phyloP scores from a whole-genome alignment of 352 stramenopile species.

The Thalassiosira livingstoniorum region DNA sequence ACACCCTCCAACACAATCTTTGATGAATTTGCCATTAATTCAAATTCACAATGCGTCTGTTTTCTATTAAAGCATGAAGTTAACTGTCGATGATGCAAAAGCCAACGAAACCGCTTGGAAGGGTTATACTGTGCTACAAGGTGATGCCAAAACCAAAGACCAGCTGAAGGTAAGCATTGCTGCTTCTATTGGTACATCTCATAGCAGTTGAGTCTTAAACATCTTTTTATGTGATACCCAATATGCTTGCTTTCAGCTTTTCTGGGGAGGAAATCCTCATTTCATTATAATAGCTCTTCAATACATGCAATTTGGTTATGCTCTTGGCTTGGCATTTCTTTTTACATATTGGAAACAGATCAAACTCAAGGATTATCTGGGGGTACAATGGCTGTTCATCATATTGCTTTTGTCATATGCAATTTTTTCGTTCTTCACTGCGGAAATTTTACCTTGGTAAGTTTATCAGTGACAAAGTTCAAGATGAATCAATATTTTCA shows the following conservation, averaged over 20 bases:
- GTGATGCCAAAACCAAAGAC: constrained; percentile 33
- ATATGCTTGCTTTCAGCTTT: constrained; percentile 25
- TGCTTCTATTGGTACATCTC: not conserved
- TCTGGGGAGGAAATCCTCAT: constrained; percentile 76
- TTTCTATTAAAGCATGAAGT: constrained; percentile 17
- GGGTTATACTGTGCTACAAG: constrained; percentile 23
- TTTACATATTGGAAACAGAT: constrained; percentile 71
- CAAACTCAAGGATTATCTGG: too few relatives aligned
- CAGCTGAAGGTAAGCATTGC: constrained; percentile 59
- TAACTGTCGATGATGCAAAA: constrained; percentile 15
- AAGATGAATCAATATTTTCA: not conserved
- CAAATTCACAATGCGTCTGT: not conserved
- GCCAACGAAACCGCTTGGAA: constrained; percentile 14
- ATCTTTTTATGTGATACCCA: not conserved
- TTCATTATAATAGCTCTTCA: constrained; percentile 80
- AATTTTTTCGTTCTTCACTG: constrained; percentile 50
- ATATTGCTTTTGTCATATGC: constrained; percentile 42
- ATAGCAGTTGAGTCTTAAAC: not conserved
- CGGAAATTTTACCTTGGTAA: constrained; percentile 59
- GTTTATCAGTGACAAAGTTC: not conserved
- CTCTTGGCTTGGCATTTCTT: constrained; percentile 71
- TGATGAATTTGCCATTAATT: not conserved
- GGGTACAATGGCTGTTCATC: constrained; percentile 19
- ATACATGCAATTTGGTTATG: constrained; percentile 79
- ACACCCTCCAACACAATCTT: not conserved